These are phyloP conservation scores for Mercurialis annua DNA, from an alignment of 345 rosid genomes.

Conservation along the genomic window DNA sequence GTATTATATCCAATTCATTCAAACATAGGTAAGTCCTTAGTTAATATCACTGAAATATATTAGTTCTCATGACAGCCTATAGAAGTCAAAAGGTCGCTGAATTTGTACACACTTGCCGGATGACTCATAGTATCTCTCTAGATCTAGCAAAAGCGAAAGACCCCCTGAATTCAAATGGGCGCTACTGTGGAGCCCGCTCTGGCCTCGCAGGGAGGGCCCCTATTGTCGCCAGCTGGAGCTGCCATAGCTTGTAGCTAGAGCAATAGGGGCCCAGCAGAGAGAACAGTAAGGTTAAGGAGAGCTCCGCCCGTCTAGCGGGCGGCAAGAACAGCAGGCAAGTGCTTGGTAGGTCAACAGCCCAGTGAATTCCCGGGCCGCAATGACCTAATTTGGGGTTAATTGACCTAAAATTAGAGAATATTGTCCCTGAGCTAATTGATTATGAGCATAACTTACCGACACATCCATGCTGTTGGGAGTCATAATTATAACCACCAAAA, in stretches of 20 bases:
- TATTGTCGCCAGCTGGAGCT: not conserved
- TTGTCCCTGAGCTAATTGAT: too few relatives aligned
- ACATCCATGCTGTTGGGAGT: too few relatives aligned
- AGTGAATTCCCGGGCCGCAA: not conserved
- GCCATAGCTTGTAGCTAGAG: not conserved
- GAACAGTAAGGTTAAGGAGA: not conserved
- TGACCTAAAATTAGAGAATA: too few relatives aligned
- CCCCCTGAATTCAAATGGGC: not conserved
- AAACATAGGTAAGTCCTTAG: too few relatives aligned
- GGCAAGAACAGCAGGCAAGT: conserved; percentile 3
- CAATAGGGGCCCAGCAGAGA: conserved; percentile 3
- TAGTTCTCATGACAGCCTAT: too few relatives aligned
- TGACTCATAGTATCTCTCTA: not conserved
- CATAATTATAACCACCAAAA: not conserved
- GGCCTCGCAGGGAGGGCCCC: not conserved
- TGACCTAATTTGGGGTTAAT: too few relatives aligned
- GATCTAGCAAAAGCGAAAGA: not conserved
- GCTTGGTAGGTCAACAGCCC: conserved; percentile 4
- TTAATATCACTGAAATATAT: too few relatives aligned
- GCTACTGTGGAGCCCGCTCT: not conserved
- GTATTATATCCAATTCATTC: too few relatives aligned
- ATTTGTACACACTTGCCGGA: too few relatives aligned
- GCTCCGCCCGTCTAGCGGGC: not conserved
- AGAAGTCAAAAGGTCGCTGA: too few relatives aligned
- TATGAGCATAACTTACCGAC: too few relatives aligned